Evolutionary conservation across 352 stramenopile species (phyloP), one percentile per base, ranked within the genome.

Genomic region (Phytophthora lateralis): DNA sequence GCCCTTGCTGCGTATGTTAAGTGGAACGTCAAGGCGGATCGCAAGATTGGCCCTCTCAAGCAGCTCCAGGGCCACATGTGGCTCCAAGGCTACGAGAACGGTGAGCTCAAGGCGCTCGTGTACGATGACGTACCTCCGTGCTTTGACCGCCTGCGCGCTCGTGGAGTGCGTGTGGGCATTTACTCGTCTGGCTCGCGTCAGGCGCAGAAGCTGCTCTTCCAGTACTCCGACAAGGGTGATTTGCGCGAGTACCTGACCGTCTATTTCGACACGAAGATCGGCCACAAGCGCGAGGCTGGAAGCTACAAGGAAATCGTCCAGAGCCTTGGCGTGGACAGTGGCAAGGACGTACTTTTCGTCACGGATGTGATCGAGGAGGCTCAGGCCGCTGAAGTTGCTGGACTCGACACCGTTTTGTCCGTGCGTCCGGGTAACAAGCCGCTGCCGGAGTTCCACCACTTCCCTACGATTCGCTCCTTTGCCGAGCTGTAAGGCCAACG

Each of bases 141-240:
- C 47, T 63, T 98, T 17, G 44, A 86, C 18, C 93, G 91, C 54
- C 92, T 97, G 70, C 66, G 81, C 18, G 50, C 66, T 3, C 71
- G 77, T 17, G 80, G 82, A 44, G 78, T 97, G 37, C 73, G 78
- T 43, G 81, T 98, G 15, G 90, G 89, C 52, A 98, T 98, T 64
- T 99, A 98, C 72, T 98, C 89, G 35, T 98, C 93, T 6, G 96
- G 96, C 11, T 97, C 88, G 64, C 78, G 86, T 15, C 75, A 90
- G 48, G 90, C 90, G 14, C 90, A 97, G 64, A 82, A 85, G 18
- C 69, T 93, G 66, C 73, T 97, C 6, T 97, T 97, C 59, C 75
- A 90, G 60, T 86, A 96, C 68, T 92, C 88, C 3, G 68, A 91
- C 61, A 74, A 88, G 52, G 90, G 87, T 29, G 89, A 97, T 62